phyloP scores from a whole-genome alignment of 2,329 filamentous ascomycete genomes.

The Apiospora kogelbergensis region DNA sequence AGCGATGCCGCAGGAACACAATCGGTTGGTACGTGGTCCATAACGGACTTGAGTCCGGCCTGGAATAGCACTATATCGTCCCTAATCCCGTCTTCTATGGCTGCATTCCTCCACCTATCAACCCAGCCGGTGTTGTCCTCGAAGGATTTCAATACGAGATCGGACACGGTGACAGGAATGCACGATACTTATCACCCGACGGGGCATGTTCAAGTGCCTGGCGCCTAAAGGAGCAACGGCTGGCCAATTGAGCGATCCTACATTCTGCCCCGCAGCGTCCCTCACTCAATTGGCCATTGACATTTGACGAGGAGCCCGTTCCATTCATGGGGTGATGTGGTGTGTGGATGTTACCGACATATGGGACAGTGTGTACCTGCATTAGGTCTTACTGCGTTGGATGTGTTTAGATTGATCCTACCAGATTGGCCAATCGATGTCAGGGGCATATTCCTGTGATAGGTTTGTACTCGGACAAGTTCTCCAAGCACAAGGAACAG shows the following conservation, averaged over 20 bases:
- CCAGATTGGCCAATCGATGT: background rate
- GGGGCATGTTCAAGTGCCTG: background rate
- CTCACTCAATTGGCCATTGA: background rate
- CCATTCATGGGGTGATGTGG: background rate
- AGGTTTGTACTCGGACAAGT: background rate
- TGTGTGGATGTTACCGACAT: background rate
- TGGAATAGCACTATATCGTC: background rate
- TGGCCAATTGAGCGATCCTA: background rate
- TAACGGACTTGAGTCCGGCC: too few species aligned
- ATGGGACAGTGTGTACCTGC: background rate
- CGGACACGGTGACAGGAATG: background rate
- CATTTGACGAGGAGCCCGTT: background rate
- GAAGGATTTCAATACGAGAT: background rate
- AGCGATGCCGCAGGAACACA: background rate
- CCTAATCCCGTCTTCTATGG: background rate
- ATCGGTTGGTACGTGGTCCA: too few species aligned
- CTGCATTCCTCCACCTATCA: background rate
- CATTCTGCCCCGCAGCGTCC: background rate
- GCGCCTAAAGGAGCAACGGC: background rate
- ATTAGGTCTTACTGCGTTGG: slow-evolving; percentile 3
- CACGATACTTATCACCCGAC: background rate
- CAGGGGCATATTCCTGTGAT: background rate
- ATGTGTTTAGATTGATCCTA: background rate
- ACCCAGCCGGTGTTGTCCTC: background rate
- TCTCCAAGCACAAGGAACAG: background rate